These are phyloP conservation scores for Pythium insidiosum DNA, from an alignment of 352 stramenopile genomes.

Conservation along the genomic window DNA sequence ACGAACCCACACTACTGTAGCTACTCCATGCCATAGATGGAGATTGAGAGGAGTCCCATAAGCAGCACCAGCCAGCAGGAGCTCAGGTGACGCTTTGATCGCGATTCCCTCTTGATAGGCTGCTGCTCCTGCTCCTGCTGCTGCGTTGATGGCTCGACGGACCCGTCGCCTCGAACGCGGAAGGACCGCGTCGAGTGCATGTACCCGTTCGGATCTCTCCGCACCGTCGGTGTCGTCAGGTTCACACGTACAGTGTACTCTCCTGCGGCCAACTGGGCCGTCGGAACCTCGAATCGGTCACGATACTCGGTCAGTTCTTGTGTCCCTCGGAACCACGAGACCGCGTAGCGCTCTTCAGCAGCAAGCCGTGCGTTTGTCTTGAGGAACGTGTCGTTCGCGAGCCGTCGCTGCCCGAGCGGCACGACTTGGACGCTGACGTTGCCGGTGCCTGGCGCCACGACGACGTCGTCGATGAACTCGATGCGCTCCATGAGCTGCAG, in stretches of 20 bases:
- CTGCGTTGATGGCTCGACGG: no score
- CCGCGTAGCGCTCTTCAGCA: slow-evolving; percentile 16
- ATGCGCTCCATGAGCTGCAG: slow-evolving; percentile 20
- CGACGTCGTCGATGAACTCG: slow-evolving; percentile 24
- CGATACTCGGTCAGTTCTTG: slow-evolving; percentile 12
- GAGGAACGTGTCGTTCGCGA: slow-evolving; percentile 17
- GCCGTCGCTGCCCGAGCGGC: slow-evolving; percentile 18
- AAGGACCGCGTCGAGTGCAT: slow-evolving; percentile 17
- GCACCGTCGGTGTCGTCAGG: slow-evolving; percentile 21
- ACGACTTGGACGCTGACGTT: slow-evolving; percentile 20
- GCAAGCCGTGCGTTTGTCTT: slow-evolving; percentile 13
- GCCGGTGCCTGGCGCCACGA: slow-evolving; percentile 7
- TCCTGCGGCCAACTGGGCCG: slow-evolving; percentile 2
- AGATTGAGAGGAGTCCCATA: no score
- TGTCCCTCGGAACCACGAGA: slow-evolving; percentile 14
- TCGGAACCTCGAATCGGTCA: slow-evolving; percentile 10
- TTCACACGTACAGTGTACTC: slow-evolving; percentile 13
- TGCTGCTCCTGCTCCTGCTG: no score
- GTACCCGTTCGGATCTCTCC: slow-evolving; percentile 17
- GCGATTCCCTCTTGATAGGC: no score
- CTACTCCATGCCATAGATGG: no score
- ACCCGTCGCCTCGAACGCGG: no score
- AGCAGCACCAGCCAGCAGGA: no score
- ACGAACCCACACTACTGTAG: no score
- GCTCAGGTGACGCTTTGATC: no score